phyloP scores from a whole-genome alignment of 192 early-diverging fungal genomes.

The Spinellus fusiger region DNA sequence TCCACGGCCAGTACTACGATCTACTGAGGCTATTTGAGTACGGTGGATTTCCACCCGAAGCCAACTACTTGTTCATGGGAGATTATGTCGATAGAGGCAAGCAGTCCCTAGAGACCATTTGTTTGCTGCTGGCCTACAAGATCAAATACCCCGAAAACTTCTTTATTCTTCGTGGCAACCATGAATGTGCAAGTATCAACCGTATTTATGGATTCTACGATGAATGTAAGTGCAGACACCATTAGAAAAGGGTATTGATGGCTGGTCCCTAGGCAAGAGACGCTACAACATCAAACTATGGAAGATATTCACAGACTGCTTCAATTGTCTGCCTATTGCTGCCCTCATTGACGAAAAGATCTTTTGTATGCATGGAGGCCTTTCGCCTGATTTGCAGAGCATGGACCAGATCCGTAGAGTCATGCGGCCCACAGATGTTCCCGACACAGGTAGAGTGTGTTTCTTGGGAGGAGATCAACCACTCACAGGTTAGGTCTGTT shows the following conservation, averaged over 20 bases:
- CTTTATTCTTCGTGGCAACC: slow-evolving; percentile 96
- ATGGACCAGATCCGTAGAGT: slow-evolving; percentile 97
- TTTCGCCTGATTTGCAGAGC: slow-evolving; percentile 92
- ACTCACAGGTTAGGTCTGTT: slow-evolving; percentile 55
- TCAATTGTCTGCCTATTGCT: slow-evolving; percentile 96
- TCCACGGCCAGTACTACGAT: slow-evolving; percentile 93
- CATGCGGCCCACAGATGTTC: slow-evolving; percentile 96
- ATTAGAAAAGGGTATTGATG: not conserved
- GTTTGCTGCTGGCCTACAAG: slow-evolving; percentile 93
- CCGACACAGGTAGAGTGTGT: slow-evolving; percentile 74
- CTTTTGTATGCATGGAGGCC: slow-evolving; percentile 96
- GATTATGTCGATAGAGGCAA: slow-evolving; percentile 98
- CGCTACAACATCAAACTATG: slow-evolving; percentile 97
- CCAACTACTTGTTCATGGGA: slow-evolving; percentile 94
- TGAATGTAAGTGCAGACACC: slow-evolving; percentile 62
- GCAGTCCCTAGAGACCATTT: slow-evolving; percentile 95
- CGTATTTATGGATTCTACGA: slow-evolving; percentile 97
- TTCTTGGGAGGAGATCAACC: not conserved
- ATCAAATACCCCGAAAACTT: slow-evolving; percentile 99
- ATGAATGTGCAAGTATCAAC: slow-evolving; percentile 94
- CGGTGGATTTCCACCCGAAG: slow-evolving; percentile 91
- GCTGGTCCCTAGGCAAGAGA: slow-evolving; percentile 64
- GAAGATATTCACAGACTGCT: slow-evolving; percentile 98
- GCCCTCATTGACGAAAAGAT: slow-evolving; percentile 98
- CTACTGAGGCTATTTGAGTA: slow-evolving; percentile 86